Evolutionary conservation across 768 basidiomycete species (phyloP).

Genomic region (Collybia sordida): DNA sequence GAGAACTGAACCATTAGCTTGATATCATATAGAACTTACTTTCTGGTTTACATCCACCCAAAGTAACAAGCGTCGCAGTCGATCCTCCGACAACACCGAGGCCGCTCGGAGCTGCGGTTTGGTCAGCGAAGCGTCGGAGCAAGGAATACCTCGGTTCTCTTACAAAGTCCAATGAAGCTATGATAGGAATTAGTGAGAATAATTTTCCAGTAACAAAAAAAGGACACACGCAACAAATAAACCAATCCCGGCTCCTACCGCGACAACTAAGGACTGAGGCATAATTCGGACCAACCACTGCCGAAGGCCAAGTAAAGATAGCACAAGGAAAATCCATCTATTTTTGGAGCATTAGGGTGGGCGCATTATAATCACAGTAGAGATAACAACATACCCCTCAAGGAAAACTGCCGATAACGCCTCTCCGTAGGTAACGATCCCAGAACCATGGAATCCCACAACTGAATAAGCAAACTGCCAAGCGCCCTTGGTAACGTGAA

Average conservation of each 20-base stretch:
- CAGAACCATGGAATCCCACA: conserved; percentile 80
- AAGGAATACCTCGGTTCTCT: conserved; percentile 12
- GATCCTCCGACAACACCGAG: conserved; percentile 77
- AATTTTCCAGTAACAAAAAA: neutral
- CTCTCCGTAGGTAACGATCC: conserved; percentile 72
- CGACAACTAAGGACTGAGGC: conserved; percentile 83
- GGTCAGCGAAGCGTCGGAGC: neutral
- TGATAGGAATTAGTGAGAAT: conserved; percentile 6
- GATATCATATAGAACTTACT: conserved; percentile 21
- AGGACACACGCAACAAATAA: conserved; percentile 78
- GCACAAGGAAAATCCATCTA: conserved; percentile 79
- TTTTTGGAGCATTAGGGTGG: neutral
- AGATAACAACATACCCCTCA: conserved; percentile 60
- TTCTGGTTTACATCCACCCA: conserved; percentile 72
- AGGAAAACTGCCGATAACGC: conserved; percentile 85
- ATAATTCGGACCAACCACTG: conserved; percentile 90
- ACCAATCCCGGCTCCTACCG: conserved; percentile 86
- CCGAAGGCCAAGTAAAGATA: conserved; percentile 80
- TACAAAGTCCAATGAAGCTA: conserved; percentile 77
- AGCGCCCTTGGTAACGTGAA: neutral
- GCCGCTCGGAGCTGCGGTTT: conserved; percentile 55
- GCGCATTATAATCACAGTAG: neutral
- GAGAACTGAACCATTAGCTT: too few species aligned
- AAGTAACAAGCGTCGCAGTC: conserved; percentile 64
- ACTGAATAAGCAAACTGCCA: conserved; percentile 82